Conservation (phyloP, 495 filamentous ascomycete species). For the Penicillium steckii region DNA sequence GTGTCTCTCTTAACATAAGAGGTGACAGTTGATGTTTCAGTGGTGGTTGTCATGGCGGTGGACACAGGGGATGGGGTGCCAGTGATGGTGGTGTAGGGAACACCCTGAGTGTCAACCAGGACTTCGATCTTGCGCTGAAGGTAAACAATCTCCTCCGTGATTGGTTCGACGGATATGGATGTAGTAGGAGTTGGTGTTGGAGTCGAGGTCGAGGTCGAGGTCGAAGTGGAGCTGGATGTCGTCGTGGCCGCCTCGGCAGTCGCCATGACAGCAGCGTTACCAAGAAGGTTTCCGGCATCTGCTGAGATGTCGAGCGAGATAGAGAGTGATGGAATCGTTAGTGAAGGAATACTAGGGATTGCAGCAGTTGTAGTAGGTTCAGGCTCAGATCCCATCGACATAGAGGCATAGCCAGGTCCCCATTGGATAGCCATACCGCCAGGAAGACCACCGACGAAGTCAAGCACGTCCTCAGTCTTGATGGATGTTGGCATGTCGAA, state of each 20-base stretch:
- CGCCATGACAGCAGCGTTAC: slow-evolving; percentile 2
- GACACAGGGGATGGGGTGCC: slow-evolving; percentile 23
- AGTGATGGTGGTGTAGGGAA: slow-evolving; percentile 24
- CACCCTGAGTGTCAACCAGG: slow-evolving; percentile 27
- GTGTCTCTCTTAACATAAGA: slow-evolving; percentile 27
- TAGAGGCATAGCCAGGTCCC: slow-evolving; percentile 51
- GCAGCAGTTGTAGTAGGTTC: background rate
- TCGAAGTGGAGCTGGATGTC: slow-evolving; percentile 4
- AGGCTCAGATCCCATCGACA: background rate
- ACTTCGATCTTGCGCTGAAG: slow-evolving; percentile 38
- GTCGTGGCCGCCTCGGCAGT: slow-evolving; percentile 1
- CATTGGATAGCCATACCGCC: slow-evolving; percentile 50
- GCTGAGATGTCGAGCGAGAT: slow-evolving; percentile 9
- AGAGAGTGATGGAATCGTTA: slow-evolving; percentile 12
- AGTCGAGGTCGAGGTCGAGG: slow-evolving; percentile 16
- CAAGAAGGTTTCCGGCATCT: slow-evolving; percentile 4
- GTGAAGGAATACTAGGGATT: background rate
- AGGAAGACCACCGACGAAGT: slow-evolving; percentile 46
- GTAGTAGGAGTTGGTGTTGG: slow-evolving; percentile 26
- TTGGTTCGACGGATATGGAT: slow-evolving; percentile 20
- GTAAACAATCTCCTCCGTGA: slow-evolving; percentile 37
- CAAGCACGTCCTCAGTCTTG: slow-evolving; percentile 30
- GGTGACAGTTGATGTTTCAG: slow-evolving; percentile 24
- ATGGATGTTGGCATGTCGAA: slow-evolving; percentile 49
- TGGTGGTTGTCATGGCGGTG: slow-evolving; percentile 12